Base-by-base conservation (phyloP, 495 filamentous ascomycete species). In the Cetradonia linearis region DNA sequence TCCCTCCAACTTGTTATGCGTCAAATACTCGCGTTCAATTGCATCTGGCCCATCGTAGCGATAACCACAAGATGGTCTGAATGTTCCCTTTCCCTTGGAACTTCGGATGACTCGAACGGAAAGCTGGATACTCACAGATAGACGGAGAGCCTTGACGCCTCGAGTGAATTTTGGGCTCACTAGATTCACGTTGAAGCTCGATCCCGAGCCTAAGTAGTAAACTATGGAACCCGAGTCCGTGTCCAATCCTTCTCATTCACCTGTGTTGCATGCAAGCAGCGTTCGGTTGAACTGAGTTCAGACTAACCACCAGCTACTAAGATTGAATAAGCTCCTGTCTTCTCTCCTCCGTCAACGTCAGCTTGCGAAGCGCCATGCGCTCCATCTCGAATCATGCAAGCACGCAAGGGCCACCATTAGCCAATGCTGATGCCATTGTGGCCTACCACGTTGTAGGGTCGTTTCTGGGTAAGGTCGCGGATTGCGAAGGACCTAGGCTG, bases 41-140 rank as follows among this genome's bases (percentile, higher is more conserved):
- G 60, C 65, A 56, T 82, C 82, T 4, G 81, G 64, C 0, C 79
- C 79, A 58, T 82, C 80, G 54, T 82, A 82, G 0, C 79, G 65
- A 3, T 81, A 67, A 0, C 80, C 79, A 2, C 70, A 70, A 0
- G 18, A 31, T 0, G 80, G 80, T 0, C 69, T 64, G 57, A 64
- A 72, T 0, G 5, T 1, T 0, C 13, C 37, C 11, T 65, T 63
- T 3, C 56, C 58, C 16, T 53, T 65, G 0, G 61, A 31, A 0
- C 69, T 62, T 3, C 80, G 75, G 5, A 83, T 63, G 1, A 83
- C 77, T 5, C 81, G 72, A 1, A 83, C 74, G 0, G 77, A 71
- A 6, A 55, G 59, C 5, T 64, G 14, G 0, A 50, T 67, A 2
- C 2, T 16, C 5, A 62, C 9, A 0, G 76, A 74, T 25, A 53